Evolutionary conservation across 139 green algal species (phyloP).

Genomic region (Coccomyxa sp.): DNA sequence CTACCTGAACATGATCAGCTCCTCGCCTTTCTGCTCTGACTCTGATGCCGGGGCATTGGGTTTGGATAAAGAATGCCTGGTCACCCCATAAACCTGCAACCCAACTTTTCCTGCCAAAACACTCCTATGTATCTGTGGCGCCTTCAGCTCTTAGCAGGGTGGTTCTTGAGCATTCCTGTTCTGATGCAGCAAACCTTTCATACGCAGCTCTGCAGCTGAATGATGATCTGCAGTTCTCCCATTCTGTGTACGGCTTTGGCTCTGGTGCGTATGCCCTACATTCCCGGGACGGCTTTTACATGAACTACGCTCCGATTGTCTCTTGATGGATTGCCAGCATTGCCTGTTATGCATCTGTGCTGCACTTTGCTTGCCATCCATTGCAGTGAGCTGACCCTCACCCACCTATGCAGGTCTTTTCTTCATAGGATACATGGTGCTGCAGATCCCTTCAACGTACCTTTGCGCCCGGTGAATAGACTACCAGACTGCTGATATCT

Average conservation of each 20-base stretch:
- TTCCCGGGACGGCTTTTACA: background rate
- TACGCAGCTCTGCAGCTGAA: slow-evolving; percentile 16
- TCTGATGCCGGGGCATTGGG: too few relatives aligned
- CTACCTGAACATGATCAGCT: too few relatives aligned
- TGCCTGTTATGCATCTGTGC: background rate
- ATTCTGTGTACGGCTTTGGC: slow-evolving; percentile 13
- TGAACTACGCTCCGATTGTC: background rate
- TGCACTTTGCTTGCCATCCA: too few relatives aligned
- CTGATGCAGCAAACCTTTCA: slow-evolving; percentile 9
- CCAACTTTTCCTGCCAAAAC: background rate
- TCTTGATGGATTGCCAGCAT: too few relatives aligned
- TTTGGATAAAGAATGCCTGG: background rate
- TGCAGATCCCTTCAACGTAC: background rate
- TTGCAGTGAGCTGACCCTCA: too few relatives aligned
- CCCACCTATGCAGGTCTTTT: slow-evolving; percentile 16
- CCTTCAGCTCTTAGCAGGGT: background rate
- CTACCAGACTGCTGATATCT: background rate
- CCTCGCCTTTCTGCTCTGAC: too few relatives aligned
- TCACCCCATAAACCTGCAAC: background rate
- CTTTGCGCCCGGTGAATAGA: slow-evolving; percentile 4
- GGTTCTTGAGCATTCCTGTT: background rate
- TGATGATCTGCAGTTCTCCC: slow-evolving; percentile 1
- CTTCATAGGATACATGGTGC: slow-evolving; percentile 8
- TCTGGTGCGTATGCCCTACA: background rate
- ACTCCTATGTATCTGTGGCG: background rate